Evolutionary conservation across 1,139 yeast species (phyloP), one percentile per base, ranked within the genome.

Genomic region (Blastobotrys malaysiensis): DNA sequence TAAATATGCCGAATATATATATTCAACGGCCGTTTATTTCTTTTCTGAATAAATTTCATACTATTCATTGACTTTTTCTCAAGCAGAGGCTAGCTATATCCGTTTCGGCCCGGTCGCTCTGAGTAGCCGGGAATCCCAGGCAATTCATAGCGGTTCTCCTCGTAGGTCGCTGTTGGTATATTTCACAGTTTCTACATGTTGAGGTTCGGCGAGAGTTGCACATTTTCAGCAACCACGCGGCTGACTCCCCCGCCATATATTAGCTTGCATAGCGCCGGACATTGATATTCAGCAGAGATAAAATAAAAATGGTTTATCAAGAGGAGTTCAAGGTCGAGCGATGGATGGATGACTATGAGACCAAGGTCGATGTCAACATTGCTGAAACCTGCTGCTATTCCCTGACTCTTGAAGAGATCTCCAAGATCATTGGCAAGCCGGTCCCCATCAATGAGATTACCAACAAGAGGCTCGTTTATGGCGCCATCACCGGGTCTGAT

Each of bases 381-480:
- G 84, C 82, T 11, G 85, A 81, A 62, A 78, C 84, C 0, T 81
- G 85, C 63, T 76, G 78, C 58, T 72, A 73, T 52, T 76, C 83
- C 1, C 55, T 81, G 45, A 68, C 77, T 5, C 60, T 80, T 22
- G 60, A 68, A 3, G 77, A 79, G 46, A 62, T 81, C 27, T 69
- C 71, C 46, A 52, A 65, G 4, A 55, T 77, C 36, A 62, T 70
- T 3, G 71, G 69, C 11, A 59, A 61, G 22, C 63, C 61, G 19
- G 62, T 70, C 45, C 65, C 70, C 2, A 21, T 60, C 11, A 61
- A 65, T 21, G 46, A 57, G 39, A 27, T 70, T 9, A 14, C 55
- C 13, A 43, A 59, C 11, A 54, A 50, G 43, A 69, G 75, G 58
- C 65, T 80, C 50, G 72, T 76, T 2, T 81, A 81, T 58, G 82